Base-by-base conservation (phyloP, 345 rosid species). In the Dipteronia sinensis region DNA sequence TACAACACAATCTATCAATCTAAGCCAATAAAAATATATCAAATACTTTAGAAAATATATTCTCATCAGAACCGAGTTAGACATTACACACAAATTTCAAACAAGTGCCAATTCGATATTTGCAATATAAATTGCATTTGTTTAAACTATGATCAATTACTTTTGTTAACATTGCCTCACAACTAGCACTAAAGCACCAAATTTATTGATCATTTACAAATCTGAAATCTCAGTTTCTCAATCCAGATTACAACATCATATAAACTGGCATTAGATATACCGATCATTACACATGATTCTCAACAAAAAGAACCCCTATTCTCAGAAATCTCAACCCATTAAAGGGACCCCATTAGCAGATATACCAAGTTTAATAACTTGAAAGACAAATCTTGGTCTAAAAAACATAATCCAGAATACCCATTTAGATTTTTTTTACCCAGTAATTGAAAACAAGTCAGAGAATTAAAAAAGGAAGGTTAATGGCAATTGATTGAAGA, bases 221-320 rank as follows among this genome's bases (percentile, higher is more conserved):
- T 42, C 46, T 7, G 15, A 73, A 73, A 73, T 20, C 64, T 71
- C 67, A 73, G 65, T 27, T 73, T 42, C 59, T 62, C 63, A 65
- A 47, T 16, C n/a, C 64, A 31, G 47, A 65, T 65, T 16, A 29
- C 51, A 16, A 10, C 6, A 62, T 7, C 59, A 23, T 40, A 15
- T 40, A 25, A 23, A 62, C 10, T 34, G 4, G 13, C 67, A 61
- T 42, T 13, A 20, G 31, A 61, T 73, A 38, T 22, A 58, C 16
- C 3, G 1, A 62, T 23, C 56, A 73, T 17, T 73, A n/a, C 27
- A 44, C 27, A 44, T 31, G 64, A 72, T 40, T 10, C 7, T 16
- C 44, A 65, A 10, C 53, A 23, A 27, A 29, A 49, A 65, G 49
- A 49, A 31, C 19, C 70, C 17, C 31, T 20, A 7, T 27, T 31